Evolutionary conservation across 306 rosid genomes (phyloP).

Genomic region (Geum urbanum): DNA sequence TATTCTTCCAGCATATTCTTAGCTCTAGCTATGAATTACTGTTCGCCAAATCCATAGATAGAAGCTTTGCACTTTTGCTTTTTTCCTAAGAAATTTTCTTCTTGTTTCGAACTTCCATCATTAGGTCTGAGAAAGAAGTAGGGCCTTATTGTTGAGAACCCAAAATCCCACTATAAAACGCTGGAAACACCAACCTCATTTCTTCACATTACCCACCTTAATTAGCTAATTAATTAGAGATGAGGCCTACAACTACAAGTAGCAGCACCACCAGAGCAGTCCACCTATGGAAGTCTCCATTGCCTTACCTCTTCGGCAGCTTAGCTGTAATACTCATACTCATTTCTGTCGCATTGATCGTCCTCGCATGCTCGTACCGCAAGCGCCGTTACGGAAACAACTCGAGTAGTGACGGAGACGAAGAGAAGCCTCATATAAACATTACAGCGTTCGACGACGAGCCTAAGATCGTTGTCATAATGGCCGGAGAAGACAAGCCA

Average conservation of each 20-base stretch:
- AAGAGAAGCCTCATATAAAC: conserved; percentile 14
- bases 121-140: neutral
- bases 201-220: conserved; percentile 5
- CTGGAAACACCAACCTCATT: conserved; percentile 21
- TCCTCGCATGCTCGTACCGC: conserved; percentile 59
- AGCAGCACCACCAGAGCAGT: neutral
- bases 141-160: neutral
- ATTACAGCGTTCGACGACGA: neutral
- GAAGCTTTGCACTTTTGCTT: neutral
- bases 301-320: conserved; percentile 81
- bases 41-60: neutral
- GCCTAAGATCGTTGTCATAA: conserved; percentile 41
- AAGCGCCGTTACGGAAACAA: conserved; percentile 23
- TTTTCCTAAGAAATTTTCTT: neutral
- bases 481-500: conserved; percentile 52
- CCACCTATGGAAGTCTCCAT: conserved; percentile 61
- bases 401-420: conserved; percentile 13
- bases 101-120: neutral
- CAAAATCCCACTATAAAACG: conserved; percentile 39
- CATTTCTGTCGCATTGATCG: conserved; percentile 55
- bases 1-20: neutral
- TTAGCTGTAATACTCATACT: conserved; percentile 49
- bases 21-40: neutral
- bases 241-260: conserved; percentile 28
- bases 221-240: conserved; percentile 6